Evolutionary conservation across 352 stramenopile species (phyloP).

Genomic region (Blastocystis sp.): DNA sequence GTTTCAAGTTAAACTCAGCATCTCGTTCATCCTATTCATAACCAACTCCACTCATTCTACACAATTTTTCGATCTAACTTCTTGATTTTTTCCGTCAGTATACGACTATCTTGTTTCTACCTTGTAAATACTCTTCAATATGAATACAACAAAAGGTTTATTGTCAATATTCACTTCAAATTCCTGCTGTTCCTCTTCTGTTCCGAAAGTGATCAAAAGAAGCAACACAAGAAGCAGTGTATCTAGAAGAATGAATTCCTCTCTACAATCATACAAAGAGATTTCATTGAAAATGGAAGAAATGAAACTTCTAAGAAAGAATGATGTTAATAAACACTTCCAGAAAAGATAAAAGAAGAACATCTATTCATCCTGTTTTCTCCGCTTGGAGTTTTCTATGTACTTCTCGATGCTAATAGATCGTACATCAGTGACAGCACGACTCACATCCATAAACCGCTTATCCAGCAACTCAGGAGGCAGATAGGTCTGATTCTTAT

Average conservation of each 20-base stretch:
- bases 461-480: slow-evolving; percentile 64
- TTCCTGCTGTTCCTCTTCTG: not conserved
- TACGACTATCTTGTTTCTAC: not conserved
- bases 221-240: not conserved
- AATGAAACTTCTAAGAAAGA: not conserved
- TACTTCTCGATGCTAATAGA: slow-evolving; percentile 13
- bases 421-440: slow-evolving; percentile 41
- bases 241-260: not conserved
- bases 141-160: not conserved
- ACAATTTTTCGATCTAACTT: not conserved
- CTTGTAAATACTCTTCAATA: not conserved
- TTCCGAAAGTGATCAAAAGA: not conserved
- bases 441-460: slow-evolving; percentile 41
- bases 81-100: not conserved
- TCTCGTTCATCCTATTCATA: slow-evolving; percentile 12
- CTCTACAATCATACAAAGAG: too few relatives aligned
- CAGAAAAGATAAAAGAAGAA: not conserved
- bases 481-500: slow-evolving; percentile 78
- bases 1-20: not conserved
- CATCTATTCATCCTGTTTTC: too few relatives aligned
- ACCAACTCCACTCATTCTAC: not conserved
- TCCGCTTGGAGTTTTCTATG: not conserved
- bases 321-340: not conserved
- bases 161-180: slow-evolving; percentile 29
- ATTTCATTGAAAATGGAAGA: too few relatives aligned